A percentile compares a stretch with the other conserved stretches of the same genome.
Conservation (phyloP, 805 yeast genomes). For the Yarrowia sp. region DNA sequence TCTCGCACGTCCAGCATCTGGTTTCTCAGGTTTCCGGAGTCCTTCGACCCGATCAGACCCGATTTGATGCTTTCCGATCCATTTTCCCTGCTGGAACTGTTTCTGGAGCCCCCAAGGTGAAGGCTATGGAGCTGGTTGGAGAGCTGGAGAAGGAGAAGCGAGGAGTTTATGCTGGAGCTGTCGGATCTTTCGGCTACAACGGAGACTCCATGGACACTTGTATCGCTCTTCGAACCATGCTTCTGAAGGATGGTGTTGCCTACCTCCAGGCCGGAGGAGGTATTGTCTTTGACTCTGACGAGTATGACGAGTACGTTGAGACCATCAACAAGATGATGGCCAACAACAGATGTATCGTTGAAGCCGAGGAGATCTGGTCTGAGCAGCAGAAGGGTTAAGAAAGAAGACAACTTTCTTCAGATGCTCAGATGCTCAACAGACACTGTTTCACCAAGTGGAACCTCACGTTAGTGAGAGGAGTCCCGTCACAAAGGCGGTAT, state of each 20-base stretch:
- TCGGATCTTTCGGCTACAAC: constrained; percentile 96
- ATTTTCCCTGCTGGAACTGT: constrained; percentile 99
- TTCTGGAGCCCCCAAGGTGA: constrained; percentile 96
- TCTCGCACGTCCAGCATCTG: constrained; percentile 95
- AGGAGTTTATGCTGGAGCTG: constrained; percentile 98
- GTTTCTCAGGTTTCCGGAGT: constrained; percentile 94
- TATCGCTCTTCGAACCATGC: constrained; percentile 96
- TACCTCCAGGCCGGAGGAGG: constrained; percentile 99
- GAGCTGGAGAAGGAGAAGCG: constrained; percentile 88
- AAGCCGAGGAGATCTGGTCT: constrained; percentile 66
- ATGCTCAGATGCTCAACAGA: too few relatives aligned
- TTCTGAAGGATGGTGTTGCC: constrained; percentile 83
- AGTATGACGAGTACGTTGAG: constrained; percentile 91
- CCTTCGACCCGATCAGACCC: constrained; percentile 73
- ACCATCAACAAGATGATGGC: constrained; percentile 97
- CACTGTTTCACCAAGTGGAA: constrained; percentile 6
- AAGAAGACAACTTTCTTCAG: too few relatives aligned
- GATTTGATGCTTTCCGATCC: constrained; percentile 96
- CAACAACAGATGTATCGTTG: constrained; percentile 82
- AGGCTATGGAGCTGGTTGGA: constrained; percentile 91
- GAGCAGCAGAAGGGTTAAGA: constrained; percentile 23
- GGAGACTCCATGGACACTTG: constrained; percentile 96
- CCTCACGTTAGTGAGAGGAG: constrained; percentile 15
- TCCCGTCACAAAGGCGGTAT: constrained; percentile 15
- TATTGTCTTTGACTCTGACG: constrained; percentile 92